Conservation (phyloP, 495 filamentous ascomycete genomes). For the Pyrenopolyporus hunteri region DNA sequence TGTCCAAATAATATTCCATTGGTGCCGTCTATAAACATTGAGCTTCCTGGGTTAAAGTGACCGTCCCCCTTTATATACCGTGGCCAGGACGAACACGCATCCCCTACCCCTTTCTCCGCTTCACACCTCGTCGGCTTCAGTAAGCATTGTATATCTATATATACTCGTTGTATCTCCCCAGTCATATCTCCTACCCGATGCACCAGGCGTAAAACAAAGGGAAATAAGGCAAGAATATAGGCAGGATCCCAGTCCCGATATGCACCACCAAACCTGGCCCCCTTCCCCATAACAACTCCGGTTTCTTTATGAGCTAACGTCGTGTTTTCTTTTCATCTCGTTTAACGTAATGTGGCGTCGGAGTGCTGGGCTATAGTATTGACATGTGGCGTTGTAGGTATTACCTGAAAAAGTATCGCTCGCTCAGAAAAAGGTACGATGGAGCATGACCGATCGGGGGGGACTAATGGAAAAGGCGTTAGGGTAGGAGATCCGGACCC, state of each 20-base stretch:
- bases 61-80: constrained; percentile 27
- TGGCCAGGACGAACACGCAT: constrained; percentile 1
- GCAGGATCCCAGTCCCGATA: constrained; percentile 23
- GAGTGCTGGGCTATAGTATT: constrained; percentile 11
- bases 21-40: constrained; percentile 32
- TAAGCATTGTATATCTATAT: too few relatives aligned
- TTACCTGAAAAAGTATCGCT: constrained; percentile 91
- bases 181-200: constrained; percentile 16
- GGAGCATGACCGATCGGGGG: constrained; percentile 19
- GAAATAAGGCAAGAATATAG: constrained; percentile 26
- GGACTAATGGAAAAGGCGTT: background rate
- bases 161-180: constrained; percentile 21
- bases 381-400: constrained; percentile 64
- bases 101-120: background rate
- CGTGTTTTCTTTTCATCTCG: constrained; percentile 1
- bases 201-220: constrained; percentile 3
- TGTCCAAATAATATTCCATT: constrained; percentile 22
- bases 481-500: too few relatives aligned
- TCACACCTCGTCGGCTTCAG: background rate
- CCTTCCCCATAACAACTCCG: background rate
- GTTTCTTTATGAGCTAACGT: constrained; percentile 2
- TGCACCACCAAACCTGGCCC: constrained; percentile 10
- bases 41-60: constrained; percentile 7
- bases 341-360: constrained; percentile 17
- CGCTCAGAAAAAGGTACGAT: constrained; percentile 83